phyloP scores from a whole-genome alignment of 1,284 basidiomycete species.

The Ustilago nuda region DNA sequence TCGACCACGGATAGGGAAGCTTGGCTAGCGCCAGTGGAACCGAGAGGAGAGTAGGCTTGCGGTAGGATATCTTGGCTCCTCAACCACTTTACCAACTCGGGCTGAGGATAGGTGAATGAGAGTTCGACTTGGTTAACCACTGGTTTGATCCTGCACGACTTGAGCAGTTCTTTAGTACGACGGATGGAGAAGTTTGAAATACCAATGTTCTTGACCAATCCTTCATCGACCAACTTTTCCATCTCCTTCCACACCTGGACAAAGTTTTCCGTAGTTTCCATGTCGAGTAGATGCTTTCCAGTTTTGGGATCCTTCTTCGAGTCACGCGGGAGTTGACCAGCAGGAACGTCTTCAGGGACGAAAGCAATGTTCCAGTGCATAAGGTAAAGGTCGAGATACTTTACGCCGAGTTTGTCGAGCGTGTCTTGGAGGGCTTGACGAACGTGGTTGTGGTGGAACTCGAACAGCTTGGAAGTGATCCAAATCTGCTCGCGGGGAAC shows the following conservation, averaged over 20 bases:
- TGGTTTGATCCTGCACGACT: slow-evolving; percentile 55
- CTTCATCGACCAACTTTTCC: slow-evolving; percentile 62
- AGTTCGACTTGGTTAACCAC: slow-evolving; percentile 66
- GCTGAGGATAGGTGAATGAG: slow-evolving; percentile 75
- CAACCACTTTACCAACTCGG: slow-evolving; percentile 79
- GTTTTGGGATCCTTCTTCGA: slow-evolving; percentile 62
- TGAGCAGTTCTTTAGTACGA: slow-evolving; percentile 58
- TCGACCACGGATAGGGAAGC: slow-evolving; percentile 54
- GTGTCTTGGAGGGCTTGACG: slow-evolving; percentile 78
- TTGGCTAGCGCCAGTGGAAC: slow-evolving; percentile 51
- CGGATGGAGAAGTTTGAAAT: slow-evolving; percentile 71
- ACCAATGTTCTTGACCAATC: slow-evolving; percentile 73
- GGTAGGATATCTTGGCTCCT: slow-evolving; percentile 60
- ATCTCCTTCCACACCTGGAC: slow-evolving; percentile 53
- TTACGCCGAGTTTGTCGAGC: slow-evolving; percentile 78
- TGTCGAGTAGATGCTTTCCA: slow-evolving; percentile 76
- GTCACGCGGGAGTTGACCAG: slow-evolving; percentile 53
- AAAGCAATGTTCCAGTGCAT: slow-evolving; percentile 77
- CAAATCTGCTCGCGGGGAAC: slow-evolving; percentile 83
- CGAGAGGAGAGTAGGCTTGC: slow-evolving; percentile 63
- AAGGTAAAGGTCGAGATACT: slow-evolving; percentile 84
- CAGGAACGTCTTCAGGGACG: slow-evolving; percentile 54
- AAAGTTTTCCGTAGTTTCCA: slow-evolving; percentile 71
- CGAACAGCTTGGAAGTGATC: slow-evolving; percentile 85
- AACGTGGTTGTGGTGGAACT: slow-evolving; percentile 72